Conservation (phyloP, 2,329 filamentous ascomycete species). For the Talaromyces sp. region DNA sequence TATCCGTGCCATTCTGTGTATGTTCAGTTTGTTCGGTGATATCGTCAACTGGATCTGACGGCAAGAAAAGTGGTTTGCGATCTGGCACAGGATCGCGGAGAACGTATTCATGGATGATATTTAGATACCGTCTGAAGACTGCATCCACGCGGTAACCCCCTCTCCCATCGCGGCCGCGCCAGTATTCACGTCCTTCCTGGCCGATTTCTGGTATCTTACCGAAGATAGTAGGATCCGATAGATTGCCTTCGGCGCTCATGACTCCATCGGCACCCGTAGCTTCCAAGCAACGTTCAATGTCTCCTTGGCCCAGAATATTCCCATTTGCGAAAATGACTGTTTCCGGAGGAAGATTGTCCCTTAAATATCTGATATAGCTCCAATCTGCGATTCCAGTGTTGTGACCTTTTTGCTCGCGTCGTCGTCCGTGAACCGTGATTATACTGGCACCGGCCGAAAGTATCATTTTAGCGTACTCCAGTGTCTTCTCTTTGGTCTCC, state of each 20-base stretch:
- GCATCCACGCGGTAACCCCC: constrained; percentile 89
- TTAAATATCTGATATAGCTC: constrained; percentile 74
- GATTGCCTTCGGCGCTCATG: constrained; percentile 94
- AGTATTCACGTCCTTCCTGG: constrained; percentile 74
- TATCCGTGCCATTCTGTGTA: neutral
- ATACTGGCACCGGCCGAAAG: constrained; percentile 86
- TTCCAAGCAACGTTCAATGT: constrained; percentile 72
- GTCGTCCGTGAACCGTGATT: constrained; percentile 84
- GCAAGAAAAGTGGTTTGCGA: constrained; percentile 70
- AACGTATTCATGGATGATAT: constrained; percentile 80
- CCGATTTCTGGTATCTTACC: constrained; percentile 62
- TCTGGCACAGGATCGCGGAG: constrained; percentile 62
- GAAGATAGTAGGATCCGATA: constrained; percentile 89
- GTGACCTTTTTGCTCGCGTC: constrained; percentile 91
- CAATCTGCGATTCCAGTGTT: constrained; percentile 92
- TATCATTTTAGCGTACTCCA: constrained; percentile 86
- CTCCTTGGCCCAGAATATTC: constrained; percentile 77
- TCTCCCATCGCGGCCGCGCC: constrained; percentile 72
- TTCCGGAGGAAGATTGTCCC: constrained; percentile 77
- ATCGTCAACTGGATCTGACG: constrained; percentile 44
- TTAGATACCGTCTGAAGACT: constrained; percentile 80
- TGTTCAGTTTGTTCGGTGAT: constrained; percentile 20
- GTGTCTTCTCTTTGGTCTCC: constrained; percentile 78
- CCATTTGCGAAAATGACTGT: constrained; percentile 97
- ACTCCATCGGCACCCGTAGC: constrained; percentile 86